Evolutionary conservation across 1,139 yeast genomes (phyloP), one percentile per base, ranked within the genome.

Genomic region (Blastobotrys illinoisensis): DNA sequence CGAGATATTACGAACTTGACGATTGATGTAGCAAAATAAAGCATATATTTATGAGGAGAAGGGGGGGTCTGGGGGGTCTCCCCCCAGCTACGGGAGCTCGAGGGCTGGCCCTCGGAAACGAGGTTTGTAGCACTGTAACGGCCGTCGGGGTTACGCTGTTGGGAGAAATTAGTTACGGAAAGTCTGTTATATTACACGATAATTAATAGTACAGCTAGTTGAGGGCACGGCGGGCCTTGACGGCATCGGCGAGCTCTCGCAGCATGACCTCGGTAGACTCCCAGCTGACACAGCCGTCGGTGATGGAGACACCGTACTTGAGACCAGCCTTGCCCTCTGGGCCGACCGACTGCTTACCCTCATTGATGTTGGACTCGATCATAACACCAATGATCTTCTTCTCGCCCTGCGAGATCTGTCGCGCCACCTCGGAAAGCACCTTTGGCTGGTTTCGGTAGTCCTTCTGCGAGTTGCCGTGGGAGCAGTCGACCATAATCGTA

Each of bases 221-320:
- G 36, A 55, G 49, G 16, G 58, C 54, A 78, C 97, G 86, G 82
- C 97, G 87, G 55, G 79, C 71, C 72, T 81, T 81, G 47, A 91
- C 97, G 55, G 98, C 96, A 52, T 74, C 79, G 54, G 97, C 86
- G 64, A 93, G 80, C 62, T 84, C 83, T 51, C 76, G 80, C 69
- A 93, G 82, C 83, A 91, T 91, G 26, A 69, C 76, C 50, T 80
- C 96, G 50, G 99, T 93, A 51, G 88, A 77, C 60, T 89, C 96
- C 95, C 96, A 90, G 55, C 86, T 79, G 54, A 93, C 96, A 77
- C 99, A 93, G 36, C 95, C 96, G 72, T 93, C 99, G 56, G 99
- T 93, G 72, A 93, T 89, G 55, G 96, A 86, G 58, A 90, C 97
- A 75, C 99, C 99, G 77, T 91, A 89, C 72, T 89, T 86, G 74